These are phyloP conservation scores for Leccinum fuscescens DNA, from an alignment of 1,284 basidiomycete genomes.

Conservation along the genomic window DNA sequence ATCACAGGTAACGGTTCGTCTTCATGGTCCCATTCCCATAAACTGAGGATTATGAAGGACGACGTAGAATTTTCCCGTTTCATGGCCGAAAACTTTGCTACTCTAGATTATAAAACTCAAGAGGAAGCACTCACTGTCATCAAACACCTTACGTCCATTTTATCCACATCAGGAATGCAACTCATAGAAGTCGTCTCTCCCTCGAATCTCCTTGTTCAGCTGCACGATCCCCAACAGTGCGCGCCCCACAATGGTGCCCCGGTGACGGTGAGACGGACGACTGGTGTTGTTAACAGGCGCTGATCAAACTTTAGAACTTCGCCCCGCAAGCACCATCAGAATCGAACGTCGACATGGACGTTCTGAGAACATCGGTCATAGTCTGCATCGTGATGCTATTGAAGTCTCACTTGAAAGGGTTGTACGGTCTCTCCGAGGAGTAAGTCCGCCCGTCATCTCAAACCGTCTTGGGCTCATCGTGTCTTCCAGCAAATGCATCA, in stretches of 20 bases:
- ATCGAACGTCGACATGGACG: conserved; percentile 34
- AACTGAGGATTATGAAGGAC: conserved; percentile 45
- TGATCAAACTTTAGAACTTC: conserved; percentile 13
- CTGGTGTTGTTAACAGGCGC: neutral
- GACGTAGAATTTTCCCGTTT: conserved; percentile 85
- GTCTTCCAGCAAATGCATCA: conserved; percentile 75
- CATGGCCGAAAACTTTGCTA: conserved; percentile 91
- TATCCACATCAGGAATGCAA: conserved; percentile 86
- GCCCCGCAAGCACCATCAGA: conserved; percentile 6
- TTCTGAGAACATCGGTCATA: conserved; percentile 67
- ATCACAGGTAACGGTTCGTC: conserved; percentile 40
- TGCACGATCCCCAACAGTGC: conserved; percentile 40
- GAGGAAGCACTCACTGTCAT: conserved; percentile 91
- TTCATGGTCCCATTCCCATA: neutral
- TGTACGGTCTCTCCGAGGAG: conserved; percentile 88
- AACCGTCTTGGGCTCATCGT: conserved; percentile 1
- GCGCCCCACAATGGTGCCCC: conserved; percentile 11
- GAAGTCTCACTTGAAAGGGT: conserved; percentile 76
- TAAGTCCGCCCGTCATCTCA: conserved; percentile 38
- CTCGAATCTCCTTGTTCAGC: conserved; percentile 61
- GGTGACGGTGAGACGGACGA: conserved; percentile 9
- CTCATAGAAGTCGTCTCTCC: conserved; percentile 69
- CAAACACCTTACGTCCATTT: conserved; percentile 73
- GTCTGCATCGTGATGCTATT: conserved; percentile 81
- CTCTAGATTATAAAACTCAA: conserved; percentile 90